A percentile compares a stretch with the other conserved stretches of the same genome.
Conservation (phyloP, 2,329 filamentous ascomycete genomes). For the Neonectria neomacrospora region DNA sequence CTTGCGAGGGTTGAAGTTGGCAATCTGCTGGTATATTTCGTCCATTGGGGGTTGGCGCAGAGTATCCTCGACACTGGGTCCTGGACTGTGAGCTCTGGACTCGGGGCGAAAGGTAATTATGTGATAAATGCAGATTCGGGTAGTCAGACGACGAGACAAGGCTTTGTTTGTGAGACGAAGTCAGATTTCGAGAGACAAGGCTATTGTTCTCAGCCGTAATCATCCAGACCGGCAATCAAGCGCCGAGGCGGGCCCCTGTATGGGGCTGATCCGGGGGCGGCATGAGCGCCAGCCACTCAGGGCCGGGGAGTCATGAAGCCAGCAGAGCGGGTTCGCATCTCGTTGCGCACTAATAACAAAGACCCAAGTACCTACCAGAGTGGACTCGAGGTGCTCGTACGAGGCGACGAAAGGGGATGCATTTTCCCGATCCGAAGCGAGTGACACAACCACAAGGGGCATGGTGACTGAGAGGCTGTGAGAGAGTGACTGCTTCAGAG, state of each 20-base stretch:
- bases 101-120: background rate
- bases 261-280: background rate
- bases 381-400: background rate
- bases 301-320: background rate
- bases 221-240: background rate
- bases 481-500: background rate
- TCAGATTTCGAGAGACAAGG: background rate
- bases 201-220: background rate
- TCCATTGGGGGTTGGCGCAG: slow-evolving; percentile 44
- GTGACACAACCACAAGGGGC: background rate
- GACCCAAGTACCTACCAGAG: background rate
- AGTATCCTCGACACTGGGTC: no score
- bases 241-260: background rate
- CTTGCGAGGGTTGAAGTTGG: slow-evolving; percentile 39
- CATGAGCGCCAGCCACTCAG: background rate
- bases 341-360: background rate
- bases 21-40: slow-evolving; percentile 48
- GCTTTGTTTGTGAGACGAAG: background rate
- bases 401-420: background rate
- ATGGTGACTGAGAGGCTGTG: no score
- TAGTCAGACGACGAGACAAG: background rate
- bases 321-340: background rate
- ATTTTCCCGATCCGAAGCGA: background rate
- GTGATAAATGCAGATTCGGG: background rate
- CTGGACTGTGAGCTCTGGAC: no score